Percentiles rank a stretch among this genome's conserved stretches.
Conservation (phyloP, 345 rosid genomes). For the Nasturtium officinale region DNA sequence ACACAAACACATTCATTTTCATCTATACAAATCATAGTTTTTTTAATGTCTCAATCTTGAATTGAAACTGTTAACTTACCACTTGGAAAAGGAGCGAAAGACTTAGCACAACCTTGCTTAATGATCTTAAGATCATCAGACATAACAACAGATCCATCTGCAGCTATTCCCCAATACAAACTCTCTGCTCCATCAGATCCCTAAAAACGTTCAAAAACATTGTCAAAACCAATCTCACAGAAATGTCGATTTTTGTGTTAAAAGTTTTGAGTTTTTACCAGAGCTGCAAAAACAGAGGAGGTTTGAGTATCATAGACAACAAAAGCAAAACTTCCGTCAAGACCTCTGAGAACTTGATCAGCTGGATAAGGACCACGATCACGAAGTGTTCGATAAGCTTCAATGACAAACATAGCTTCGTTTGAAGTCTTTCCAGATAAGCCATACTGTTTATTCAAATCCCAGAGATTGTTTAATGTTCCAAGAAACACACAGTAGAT, state of each 20-base stretch:
- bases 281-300: slow-evolving; percentile 75
- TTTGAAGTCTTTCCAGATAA: slow-evolving; percentile 60
- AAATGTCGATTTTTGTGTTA: neutral
- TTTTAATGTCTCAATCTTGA: neutral
- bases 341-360: slow-evolving; percentile 81
- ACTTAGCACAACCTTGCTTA: slow-evolving; percentile 84
- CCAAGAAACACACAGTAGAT: slow-evolving; percentile 81
- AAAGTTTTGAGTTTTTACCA: slow-evolving; percentile 37
- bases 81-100: slow-evolving; percentile 82
- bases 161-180: slow-evolving; percentile 88
- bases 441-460: slow-evolving; percentile 75
- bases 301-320: slow-evolving; percentile 75
- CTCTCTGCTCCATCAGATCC: slow-evolving; percentile 77
- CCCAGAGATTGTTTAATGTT: slow-evolving; percentile 60
- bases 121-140: slow-evolving; percentile 76
- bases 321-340: slow-evolving; percentile 85
- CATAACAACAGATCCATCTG: slow-evolving; percentile 81
- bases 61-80: slow-evolving; percentile 38
- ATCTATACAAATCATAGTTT: neutral
- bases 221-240: neutral
- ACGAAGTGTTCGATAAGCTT: slow-evolving; percentile 79
- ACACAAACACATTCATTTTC: neutral
- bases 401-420: slow-evolving; percentile 81
- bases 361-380: slow-evolving; percentile 97
- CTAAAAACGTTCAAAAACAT: slow-evolving; percentile 37